Base-by-base conservation (phyloP, 345 rosid species). In the Eutrema japonicum region DNA sequence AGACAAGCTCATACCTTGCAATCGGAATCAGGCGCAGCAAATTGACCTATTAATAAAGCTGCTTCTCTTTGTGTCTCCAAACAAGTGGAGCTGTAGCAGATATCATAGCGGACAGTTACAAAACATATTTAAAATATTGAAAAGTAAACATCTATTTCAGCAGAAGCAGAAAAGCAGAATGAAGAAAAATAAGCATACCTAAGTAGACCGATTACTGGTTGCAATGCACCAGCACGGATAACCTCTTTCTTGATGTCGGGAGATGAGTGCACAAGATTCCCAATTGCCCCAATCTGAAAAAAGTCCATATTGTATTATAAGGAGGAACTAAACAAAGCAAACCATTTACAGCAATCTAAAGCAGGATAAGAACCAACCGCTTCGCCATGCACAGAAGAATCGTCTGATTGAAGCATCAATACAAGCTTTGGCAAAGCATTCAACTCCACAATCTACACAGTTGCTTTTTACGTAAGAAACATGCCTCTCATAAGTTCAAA, bases 31-130 rank as follows among this genome's bases (percentile, higher is more conserved):
- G 87, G 86, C 4, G 89, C 82, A 55, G 94, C 92, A 84, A 91
- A 91, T 80, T 91, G 94, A 70, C 97, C 94, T 47, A 91, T 64
- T 70, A 91, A 78, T 33, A 88, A 71, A 32, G 94, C 94, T 43
- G 94, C 92, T 83, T 91, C 97, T 71, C 94, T 83, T 68, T 87
- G 87, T 70, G 86, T 88, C 68, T 91, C 94, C 35, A 79, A 69
- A 75, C 92, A 88, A 68, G 81, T 50, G 16, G 97, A 87, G 68
- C 97, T 91, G 83, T 66, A 59, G 66, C 71, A 76, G 37, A 32
- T n/a, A 70, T 66, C 38, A 51, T 66, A 49, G 9, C 36, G 55
- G 63, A 37, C 45, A 37, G 46, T 69, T 76, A 53, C 18, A 27
- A 61, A 68, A n/a, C 40, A 30, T 14, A 3, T 66, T 77, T 49